Evolutionary conservation across 345 rosid genomes (phyloP), one percentile per base, ranked within the genome.

Genomic region (Carallia brachiata): DNA sequence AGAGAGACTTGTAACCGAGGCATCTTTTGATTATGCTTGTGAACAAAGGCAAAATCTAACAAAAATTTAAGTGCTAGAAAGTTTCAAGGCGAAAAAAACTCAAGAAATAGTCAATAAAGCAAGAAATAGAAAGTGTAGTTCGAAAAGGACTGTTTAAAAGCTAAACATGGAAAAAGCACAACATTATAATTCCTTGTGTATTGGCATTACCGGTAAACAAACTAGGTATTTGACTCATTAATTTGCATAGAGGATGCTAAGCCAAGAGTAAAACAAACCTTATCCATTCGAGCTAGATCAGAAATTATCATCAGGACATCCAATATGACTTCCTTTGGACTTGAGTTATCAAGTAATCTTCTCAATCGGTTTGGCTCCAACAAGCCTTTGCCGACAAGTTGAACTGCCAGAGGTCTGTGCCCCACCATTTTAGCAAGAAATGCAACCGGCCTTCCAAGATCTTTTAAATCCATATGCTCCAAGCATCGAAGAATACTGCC

Each of bases 201-300:
- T 44, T 44, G 50, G 50, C 50, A 12, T 44, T 44, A 44, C 16
- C 16, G 12, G 50, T 13, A 10, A 9, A 13, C 16, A 44, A 44
- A 44, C 50, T 10, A 44, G 50, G 10, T 13, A 44, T 13, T 12
- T 44, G 50, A 44, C 50, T 44, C 16, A 12, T 44, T 44, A 44
- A 44, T 44, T 56, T 19, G 34, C 6, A 56, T 27, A 30, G 15
- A 56, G 31, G 60, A 27, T 27, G 10, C 31, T 19, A 27, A 56
- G 15, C 6, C 60, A 56, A 56, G 6, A 56, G 34, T 19, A 36
- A 81, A 71, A 16, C 85, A 81, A 66, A 94, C 99, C 91, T 92
- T 85, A 77, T 95, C 92, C 99, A 90, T 90, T 23, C 97, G 92
- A 36, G 98, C 92, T 61, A 90, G 82, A 84, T 95, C 99, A 71